Evolutionary conservation across 2,329 filamentous ascomycete genomes (phyloP), one percentile per base, ranked within the genome.

Genomic region (Colletotrichum incanum): DNA sequence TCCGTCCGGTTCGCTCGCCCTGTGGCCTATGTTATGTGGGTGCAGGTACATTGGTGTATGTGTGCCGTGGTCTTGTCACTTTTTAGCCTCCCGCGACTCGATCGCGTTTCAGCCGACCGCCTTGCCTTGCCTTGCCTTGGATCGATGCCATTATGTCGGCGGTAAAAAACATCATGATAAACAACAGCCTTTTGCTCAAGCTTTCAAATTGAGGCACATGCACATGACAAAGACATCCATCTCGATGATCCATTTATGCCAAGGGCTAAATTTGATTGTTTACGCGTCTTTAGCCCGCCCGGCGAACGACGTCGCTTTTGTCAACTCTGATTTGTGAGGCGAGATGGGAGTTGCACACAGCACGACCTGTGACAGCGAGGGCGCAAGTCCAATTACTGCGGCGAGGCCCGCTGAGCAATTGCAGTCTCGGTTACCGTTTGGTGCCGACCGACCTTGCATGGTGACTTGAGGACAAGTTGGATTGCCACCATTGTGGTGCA

Each of bases 51-150:
- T 9, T 49, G 50, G 31, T 37, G 28, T 34, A 5, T 34, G 54
- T 7, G 7, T 54, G 20, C 43, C 34, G 47, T 34, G 63, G 7
- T 54, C 26, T 66, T 67, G 63, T 67, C 34, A 28, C 41, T 55
- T 61, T 41, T 49, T 16, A 20, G 62, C n/a, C 49, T 37, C 50
- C 50, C 56, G 26, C 64, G 65, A 63, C 50, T 68, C 64, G 64
- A 37, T 56, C 49, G 64, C 58, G 63, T 71, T 71, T 71, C 64
- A 71, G 49, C 58, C 64, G 64, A 58, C 43, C 67, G 37, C 47
- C 61, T 37, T 37, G 56, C 58, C 58, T 58, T 65, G 37, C 52
- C 37, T 58, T 26, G n/a, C n/a, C 34, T 39, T 26, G n/a, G 12
- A 23, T 18, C 49, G 12, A 41, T 23, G 20, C n/a, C 16, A 28